These are phyloP conservation scores for Aspergillus quadrilineatus DNA, from an alignment of 2,329 filamentous ascomycete species.

Conservation along the genomic window DNA sequence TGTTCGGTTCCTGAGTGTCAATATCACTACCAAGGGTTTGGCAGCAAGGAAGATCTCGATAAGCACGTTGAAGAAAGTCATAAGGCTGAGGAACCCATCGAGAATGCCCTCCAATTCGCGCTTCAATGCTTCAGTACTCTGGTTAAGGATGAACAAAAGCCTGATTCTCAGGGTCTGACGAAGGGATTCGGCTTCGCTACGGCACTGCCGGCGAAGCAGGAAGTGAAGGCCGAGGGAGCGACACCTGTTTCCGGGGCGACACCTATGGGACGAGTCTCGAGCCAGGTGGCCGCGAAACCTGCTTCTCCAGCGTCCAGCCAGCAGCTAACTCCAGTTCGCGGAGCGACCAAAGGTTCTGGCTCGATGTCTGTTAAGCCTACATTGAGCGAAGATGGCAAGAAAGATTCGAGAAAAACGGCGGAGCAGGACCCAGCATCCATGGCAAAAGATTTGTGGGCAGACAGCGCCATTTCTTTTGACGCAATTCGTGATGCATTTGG, in stretches of 20 bases:
- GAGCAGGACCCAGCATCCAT: conserved; percentile 15
- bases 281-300: conserved; percentile 34
- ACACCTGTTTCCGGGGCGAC: conserved; percentile 33
- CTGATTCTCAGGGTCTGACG: conserved; percentile 21
- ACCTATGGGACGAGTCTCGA: conserved; percentile 35
- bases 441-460: conserved; percentile 38
- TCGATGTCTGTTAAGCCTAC: conserved; percentile 25
- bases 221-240: conserved; percentile 25
- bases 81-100: conserved; percentile 49
- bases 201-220: conserved; percentile 29
- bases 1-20: conserved; percentile 56
- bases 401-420: conserved; percentile 24
- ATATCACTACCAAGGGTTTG: conserved; percentile 54
- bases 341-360: conserved; percentile 24
- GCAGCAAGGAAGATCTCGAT: conserved; percentile 54
- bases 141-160: conserved; percentile 47
- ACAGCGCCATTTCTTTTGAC: conserved; percentile 38
- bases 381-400: conserved; percentile 28
- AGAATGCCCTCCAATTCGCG: conserved; percentile 57
- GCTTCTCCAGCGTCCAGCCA: conserved; percentile 36
- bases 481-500: conserved; percentile 40
- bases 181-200: conserved; percentile 16
- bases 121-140: conserved; percentile 54
- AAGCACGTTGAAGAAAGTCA: conserved; percentile 56
- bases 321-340: conserved; percentile 32